These are phyloP conservation scores for Hydnomerulius pinastri DNA, from an alignment of 768 basidiomycete genomes.

Conservation along the genomic window DNA sequence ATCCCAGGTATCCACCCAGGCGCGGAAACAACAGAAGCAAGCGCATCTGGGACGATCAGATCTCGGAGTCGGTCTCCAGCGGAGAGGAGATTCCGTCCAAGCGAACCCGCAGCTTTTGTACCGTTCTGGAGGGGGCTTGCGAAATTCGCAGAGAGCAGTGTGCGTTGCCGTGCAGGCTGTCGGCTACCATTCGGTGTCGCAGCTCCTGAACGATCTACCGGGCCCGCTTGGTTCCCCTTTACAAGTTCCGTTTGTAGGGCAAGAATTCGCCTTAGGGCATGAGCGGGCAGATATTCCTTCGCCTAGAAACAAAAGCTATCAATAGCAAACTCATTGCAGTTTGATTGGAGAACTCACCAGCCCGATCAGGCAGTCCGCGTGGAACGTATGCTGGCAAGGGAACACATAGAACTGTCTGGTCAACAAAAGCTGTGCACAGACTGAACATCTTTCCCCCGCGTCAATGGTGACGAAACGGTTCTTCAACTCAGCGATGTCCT, in stretches of 20 bases:
- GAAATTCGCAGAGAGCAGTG: conserved; percentile 78
- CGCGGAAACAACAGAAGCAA: conserved; percentile 80
- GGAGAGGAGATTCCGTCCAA: conserved; percentile 80
- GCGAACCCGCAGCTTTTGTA: conserved; percentile 61
- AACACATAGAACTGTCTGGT: conserved; percentile 97
- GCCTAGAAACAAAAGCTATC: conserved; percentile 51
- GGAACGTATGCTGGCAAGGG: conserved; percentile 97
- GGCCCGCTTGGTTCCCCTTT: conserved; percentile 43
- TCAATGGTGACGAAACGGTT: conserved; percentile 93
- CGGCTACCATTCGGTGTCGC: conserved; percentile 38
- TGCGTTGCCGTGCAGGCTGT: conserved; percentile 57
- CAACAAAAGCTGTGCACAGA: conserved; percentile 74
- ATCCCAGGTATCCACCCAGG: conserved; percentile 79
- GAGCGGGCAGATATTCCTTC: conserved; percentile 86
- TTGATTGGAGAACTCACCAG: conserved; percentile 59
- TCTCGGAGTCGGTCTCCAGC: conserved; percentile 90
- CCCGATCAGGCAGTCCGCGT: conserved; percentile 94
- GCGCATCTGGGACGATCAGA: conserved; percentile 90
- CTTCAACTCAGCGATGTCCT: conserved; percentile 82
- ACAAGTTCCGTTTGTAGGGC: conserved; percentile 84
- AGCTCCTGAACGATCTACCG: conserved; percentile 35
- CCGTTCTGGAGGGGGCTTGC: conserved; percentile 60
- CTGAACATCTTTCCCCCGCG: conserved; percentile 81
- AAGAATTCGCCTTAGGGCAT: conserved; percentile 81
- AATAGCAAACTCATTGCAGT: neutral